Conservation (phyloP, 495 filamentous ascomycete genomes). For the Neurospora hispaniola region DNA sequence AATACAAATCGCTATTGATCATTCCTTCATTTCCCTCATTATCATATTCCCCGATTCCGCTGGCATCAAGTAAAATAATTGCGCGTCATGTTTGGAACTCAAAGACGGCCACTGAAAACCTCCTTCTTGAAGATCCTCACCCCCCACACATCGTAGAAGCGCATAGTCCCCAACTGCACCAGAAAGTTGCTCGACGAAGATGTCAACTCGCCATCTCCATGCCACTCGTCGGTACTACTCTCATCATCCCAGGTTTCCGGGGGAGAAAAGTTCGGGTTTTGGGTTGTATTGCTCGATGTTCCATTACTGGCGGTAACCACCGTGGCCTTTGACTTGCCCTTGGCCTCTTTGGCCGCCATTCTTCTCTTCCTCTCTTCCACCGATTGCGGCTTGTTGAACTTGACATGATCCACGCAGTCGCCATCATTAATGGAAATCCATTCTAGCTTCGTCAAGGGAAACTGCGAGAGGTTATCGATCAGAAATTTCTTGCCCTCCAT, state of each 20-base stretch:
- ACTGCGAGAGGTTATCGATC: conserved; percentile 41
- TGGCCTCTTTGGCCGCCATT: conserved; percentile 2
- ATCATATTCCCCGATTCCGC: not conserved
- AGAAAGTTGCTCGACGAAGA: conserved; percentile 10
- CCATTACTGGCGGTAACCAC: not conserved
- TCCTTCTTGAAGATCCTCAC: conserved; percentile 44
- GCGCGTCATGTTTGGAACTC: not conserved
- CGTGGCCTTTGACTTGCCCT: conserved; percentile 13
- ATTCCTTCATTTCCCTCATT: not conserved
- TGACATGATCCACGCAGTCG: conserved; percentile 30
- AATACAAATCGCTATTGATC: not conserved
- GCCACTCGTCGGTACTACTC: conserved; percentile 22
- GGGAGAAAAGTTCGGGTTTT: conserved; percentile 13
- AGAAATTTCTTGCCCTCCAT: conserved; percentile 41
- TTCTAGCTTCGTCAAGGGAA: conserved; percentile 40
- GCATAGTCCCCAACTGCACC: conserved; percentile 27
- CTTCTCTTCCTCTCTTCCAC: not conserved
- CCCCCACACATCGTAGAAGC: conserved; percentile 36
- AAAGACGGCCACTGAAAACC: conserved; percentile 29
- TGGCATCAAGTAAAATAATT: not conserved
- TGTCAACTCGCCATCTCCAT: conserved; percentile 15
- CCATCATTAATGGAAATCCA: conserved; percentile 41
- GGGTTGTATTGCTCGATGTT: not conserved
- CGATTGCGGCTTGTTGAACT: conserved; percentile 14
- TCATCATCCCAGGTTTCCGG: conserved; percentile 13